Base-by-base conservation (phyloP, 179 eudicot genomes). In the Silene vulgaris region DNA sequence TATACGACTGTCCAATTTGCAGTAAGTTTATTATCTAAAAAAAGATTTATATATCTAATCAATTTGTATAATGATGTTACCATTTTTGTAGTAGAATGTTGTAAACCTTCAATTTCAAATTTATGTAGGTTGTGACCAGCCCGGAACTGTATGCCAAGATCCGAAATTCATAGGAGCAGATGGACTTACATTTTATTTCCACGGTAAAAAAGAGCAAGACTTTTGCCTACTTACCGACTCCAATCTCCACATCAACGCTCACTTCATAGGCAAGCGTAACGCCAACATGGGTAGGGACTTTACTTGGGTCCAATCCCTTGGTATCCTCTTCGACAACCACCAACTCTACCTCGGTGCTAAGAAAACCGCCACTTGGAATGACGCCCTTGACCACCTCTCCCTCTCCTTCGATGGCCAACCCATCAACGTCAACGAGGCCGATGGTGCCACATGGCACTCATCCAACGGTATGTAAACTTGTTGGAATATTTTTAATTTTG, bases 271-370 rank as follows among this genome's bases (percentile, higher is more conserved):
- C 0, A 87, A 79, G 69, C 82, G 89, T 28, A 86, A 85, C 74
- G 43, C 75, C 4, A 74, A 80, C 80, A 84, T 88, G 86, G 80
- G 75, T 3, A 76, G 91, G 3, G 96, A 89, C 84, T 89, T 89
- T 80, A 90, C 93, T 5, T 89, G 93, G 96, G 89, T 89, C 37
- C 91, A 89, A 30, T 85, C 90, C 62, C 76, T 90, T 0, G 93
- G 89, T 7, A 81, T 90, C 79, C 85, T 86, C 76, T 88, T 89
- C 57, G 78, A 81, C 77, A 56, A 78, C 78, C 90, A 90, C 77
- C 77, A 82, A 26, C 77, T 91, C 74, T 89, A 75, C 76, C 17
- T 89, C 9, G 91, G 86, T 3, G 94, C 97, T 19, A 73, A 67
- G 14, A 89, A 85, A 54, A 90, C 93, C 13, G 71, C 89, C 26